Percentiles rank a stretch among this genome's conserved stretches.
Conservation (phyloP, 2,329 filamentous ascomycete genomes). For the Xylaria sp. region DNA sequence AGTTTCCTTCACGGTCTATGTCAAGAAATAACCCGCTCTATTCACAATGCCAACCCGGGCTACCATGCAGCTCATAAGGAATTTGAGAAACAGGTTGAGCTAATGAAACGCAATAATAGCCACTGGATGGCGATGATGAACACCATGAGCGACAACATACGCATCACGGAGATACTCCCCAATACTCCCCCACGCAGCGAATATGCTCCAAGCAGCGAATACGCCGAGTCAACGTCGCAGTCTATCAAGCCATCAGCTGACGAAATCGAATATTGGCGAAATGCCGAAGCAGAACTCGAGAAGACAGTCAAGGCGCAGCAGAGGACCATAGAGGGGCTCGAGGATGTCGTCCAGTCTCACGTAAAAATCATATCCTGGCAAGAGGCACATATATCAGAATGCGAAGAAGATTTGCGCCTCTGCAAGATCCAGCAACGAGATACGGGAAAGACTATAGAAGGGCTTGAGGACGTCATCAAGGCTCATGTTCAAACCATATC, state of each 20-base stretch:
- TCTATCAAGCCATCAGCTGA: background rate
- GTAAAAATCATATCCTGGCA: background rate
- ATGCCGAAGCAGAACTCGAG: background rate
- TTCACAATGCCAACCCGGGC: background rate
- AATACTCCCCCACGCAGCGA: background rate
- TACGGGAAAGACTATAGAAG: background rate
- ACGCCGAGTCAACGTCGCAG: background rate
- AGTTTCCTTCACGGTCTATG: no score
- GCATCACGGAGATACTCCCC: no score
- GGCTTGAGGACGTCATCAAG: background rate
- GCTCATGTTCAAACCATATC: background rate
- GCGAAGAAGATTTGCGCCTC: background rate
- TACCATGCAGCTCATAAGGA: background rate
- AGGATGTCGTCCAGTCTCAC: background rate
- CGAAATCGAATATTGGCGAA: background rate
- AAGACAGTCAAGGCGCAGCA: no score
- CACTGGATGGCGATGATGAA: background rate
- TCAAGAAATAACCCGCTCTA: background rate
- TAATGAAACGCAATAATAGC: constrained; percentile 2
- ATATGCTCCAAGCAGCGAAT: background rate
- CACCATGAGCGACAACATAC: no score
- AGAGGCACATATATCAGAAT: background rate
- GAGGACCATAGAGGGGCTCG: background rate
- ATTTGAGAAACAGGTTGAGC: constrained; percentile 1
- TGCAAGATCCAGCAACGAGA: background rate